A percentile compares a stretch with the other conserved stretches of the same genome.
Evolutionary conservation across 129 eudicot species (phyloP).

Genomic region (Gnaphalium uliginosum): DNA sequence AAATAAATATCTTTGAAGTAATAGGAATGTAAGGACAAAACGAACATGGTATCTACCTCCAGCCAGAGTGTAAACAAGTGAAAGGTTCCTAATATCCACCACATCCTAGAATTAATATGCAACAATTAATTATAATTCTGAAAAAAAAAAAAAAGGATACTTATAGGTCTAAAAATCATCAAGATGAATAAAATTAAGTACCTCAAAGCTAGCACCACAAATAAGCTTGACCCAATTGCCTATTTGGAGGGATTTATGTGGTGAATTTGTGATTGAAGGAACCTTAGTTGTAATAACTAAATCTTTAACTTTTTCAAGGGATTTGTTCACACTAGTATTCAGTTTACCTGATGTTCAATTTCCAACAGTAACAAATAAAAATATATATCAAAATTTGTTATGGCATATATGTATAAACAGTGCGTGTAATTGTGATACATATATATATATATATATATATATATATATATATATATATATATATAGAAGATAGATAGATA

Average conservation of each 20-base stretch:
- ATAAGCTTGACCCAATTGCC: slow-evolving; percentile 99
- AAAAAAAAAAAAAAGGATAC: slow-evolving; percentile 5
- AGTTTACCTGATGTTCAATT: slow-evolving; percentile 32
- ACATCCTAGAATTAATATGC: slow-evolving; percentile 53
- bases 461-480: background rate
- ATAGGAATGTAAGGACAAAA: background rate
- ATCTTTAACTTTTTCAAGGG: slow-evolving; percentile 57
- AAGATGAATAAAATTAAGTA: too few relatives aligned
- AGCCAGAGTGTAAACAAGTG: slow-evolving; percentile 87
- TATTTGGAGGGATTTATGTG: slow-evolving; percentile 59
- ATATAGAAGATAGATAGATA: background rate
- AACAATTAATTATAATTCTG: background rate
- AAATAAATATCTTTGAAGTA: background rate
- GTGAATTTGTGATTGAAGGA: slow-evolving; percentile 54
- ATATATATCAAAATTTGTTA: background rate
- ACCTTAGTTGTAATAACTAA: slow-evolving; percentile 43
- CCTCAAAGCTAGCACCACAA: slow-evolving; percentile 98
- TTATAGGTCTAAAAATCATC: background rate
- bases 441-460: background rate
- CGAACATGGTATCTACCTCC: slow-evolving; percentile 53
- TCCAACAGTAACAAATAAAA: background rate
- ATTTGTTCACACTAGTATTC: slow-evolving; percentile 29
- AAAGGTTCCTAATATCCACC: slow-evolving; percentile 81
- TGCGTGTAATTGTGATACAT: background rate
- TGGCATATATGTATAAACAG: background rate